A percentile compares a stretch with the other conserved stretches of the same genome.
Evolutionary conservation across 2,329 filamentous ascomycete genomes (phyloP).

Genomic region (Neocatenulostroma microsporum): DNA sequence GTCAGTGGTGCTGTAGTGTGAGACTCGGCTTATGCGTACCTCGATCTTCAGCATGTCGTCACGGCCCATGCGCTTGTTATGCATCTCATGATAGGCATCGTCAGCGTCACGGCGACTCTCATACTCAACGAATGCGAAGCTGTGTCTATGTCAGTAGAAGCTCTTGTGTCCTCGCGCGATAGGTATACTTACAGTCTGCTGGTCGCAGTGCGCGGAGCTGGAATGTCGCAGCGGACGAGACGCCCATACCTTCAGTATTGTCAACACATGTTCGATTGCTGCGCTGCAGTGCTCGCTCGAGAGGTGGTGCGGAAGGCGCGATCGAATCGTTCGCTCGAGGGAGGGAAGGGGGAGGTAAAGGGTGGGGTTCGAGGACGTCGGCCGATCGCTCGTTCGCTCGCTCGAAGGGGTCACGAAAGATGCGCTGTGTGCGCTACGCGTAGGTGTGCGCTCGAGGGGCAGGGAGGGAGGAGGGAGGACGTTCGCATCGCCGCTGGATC

Average conservation of each 20-base stretch:
- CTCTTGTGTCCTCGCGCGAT: constrained; percentile 8
- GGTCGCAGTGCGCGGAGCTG: constrained; percentile 84
- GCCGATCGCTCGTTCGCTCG: constrained; percentile 7
- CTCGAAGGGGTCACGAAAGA: constrained; percentile 1
- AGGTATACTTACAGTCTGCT: constrained; percentile 76
- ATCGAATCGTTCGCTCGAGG: constrained; percentile 10
- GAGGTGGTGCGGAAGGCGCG: constrained; percentile 9
- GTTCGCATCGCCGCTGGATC: constrained; percentile 6
- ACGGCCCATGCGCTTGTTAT: constrained; percentile 95
- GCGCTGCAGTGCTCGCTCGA: constrained; percentile 6
- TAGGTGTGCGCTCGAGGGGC: constrained; percentile 3
- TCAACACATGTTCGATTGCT: constrained; percentile 28
- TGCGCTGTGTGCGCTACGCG: background rate
- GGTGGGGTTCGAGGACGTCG: constrained; percentile 13
- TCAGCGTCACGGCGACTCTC: constrained; percentile 97
- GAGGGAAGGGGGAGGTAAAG: constrained; percentile 14
- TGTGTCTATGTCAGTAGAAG: constrained; percentile 36
- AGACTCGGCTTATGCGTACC: constrained; percentile 48
- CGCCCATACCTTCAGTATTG: constrained; percentile 74
- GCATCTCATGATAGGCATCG: constrained; percentile 99
- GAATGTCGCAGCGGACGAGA: constrained; percentile 96
- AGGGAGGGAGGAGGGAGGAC: constrained; percentile 2
- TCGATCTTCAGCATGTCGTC: constrained; percentile 97
- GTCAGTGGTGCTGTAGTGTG: background rate
- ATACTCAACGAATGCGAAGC: constrained; percentile 98